Evolutionary conservation across 1,284 basidiomycete species (phyloP).

Genomic region (Trichosporon inkin): DNA sequence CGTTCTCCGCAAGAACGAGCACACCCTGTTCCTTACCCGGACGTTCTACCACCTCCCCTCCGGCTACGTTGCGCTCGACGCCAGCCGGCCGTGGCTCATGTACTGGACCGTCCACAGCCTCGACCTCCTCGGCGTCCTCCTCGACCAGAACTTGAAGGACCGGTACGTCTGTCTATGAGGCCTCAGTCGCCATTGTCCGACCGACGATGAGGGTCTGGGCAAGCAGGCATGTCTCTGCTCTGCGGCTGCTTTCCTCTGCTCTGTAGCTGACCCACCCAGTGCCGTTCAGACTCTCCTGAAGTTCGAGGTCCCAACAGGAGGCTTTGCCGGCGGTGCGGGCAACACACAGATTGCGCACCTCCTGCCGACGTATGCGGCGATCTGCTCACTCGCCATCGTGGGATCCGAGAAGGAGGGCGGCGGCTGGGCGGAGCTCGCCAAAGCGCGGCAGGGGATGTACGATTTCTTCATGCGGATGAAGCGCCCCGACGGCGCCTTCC

Average conservation of each 20-base stretch:
- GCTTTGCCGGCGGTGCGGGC: constrained; percentile 86
- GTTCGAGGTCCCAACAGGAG: constrained; percentile 75
- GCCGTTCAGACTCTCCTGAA: constrained; percentile 60
- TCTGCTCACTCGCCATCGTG: constrained; percentile 76
- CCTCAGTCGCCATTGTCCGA: no score
- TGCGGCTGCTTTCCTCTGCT: no score
- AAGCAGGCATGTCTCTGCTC: no score
- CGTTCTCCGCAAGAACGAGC: constrained; percentile 31
- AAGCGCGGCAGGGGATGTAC: constrained; percentile 67
- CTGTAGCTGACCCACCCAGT: constrained; percentile 22
- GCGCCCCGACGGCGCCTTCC: constrained; percentile 88
- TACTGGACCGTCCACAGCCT: constrained; percentile 86
- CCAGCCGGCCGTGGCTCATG: constrained; percentile 85
- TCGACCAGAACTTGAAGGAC: constrained; percentile 70
- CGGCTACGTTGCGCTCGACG: constrained; percentile 76
- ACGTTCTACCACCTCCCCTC: constrained; percentile 56
- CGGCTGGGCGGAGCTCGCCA: constrained; percentile 72
- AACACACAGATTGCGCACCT: constrained; percentile 73
- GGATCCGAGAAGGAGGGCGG: constrained; percentile 62
- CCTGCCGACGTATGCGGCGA: constrained; percentile 83
- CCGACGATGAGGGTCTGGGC: no score
- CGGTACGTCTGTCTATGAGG: constrained; percentile 58
- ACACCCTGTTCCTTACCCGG: constrained; percentile 38
- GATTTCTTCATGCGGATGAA: constrained; percentile 90
- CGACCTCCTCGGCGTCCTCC: constrained; percentile 65